phyloP scores from a whole-genome alignment of 2,329 filamentous ascomycete genomes.

The Pyrenophora seminiperda region DNA sequence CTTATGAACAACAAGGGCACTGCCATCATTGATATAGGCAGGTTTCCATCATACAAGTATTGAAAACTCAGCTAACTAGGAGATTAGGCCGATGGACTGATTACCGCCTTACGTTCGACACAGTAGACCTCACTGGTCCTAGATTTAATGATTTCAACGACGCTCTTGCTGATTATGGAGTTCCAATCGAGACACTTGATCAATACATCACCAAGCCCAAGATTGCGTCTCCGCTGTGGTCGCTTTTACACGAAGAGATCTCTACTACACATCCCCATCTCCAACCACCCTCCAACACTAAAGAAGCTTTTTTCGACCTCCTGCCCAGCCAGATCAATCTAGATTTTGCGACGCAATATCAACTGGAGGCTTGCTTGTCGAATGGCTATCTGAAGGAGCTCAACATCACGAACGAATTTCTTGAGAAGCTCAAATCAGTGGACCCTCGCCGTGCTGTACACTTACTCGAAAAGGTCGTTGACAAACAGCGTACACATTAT shows the following conservation, averaged over 20 bases:
- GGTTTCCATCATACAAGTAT: conserved; percentile 14
- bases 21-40: conserved; percentile 65
- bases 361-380: conserved; percentile 92
- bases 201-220: conserved; percentile 50
- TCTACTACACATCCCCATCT: conserved; percentile 32
- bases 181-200: conserved; percentile 56
- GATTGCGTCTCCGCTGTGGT: conserved; percentile 24
- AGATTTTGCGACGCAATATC: conserved; percentile 77
- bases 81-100: conserved; percentile 64
- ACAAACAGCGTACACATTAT: conserved; percentile 65
- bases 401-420: conserved; percentile 70
- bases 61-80: background rate
- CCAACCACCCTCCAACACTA: conserved; percentile 1
- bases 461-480: conserved; percentile 75
- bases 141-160: conserved; percentile 54
- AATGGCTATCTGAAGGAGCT: conserved; percentile 77
- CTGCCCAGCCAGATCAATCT: conserved; percentile 32
- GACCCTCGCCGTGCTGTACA: conserved; percentile 62
- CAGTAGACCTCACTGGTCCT: conserved; percentile 32
- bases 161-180: conserved; percentile 74
- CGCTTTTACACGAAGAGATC: conserved; percentile 39
- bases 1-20: conserved; percentile 49
- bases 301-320: conserved; percentile 33
- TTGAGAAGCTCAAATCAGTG: conserved; percentile 63
- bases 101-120: conserved; percentile 59